phyloP scores from a whole-genome alignment of 1,139 yeast species.

The Sugiyamaella xylanicola region DNA sequence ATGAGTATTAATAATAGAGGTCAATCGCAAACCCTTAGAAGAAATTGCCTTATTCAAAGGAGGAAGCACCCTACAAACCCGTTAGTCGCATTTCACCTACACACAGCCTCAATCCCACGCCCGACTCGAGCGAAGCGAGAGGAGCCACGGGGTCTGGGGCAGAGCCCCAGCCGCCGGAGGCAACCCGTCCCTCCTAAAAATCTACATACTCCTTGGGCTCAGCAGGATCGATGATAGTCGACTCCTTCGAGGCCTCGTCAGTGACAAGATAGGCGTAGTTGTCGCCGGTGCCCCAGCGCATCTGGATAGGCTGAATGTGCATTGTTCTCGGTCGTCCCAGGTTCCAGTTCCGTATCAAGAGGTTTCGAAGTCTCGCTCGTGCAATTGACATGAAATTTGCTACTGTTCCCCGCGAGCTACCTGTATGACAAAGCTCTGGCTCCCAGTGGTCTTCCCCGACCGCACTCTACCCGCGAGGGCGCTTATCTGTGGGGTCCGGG shows the following conservation, averaged over 20 bases:
- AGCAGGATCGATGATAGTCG: constrained; percentile 94
- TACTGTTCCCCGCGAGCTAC: too few relatives aligned
- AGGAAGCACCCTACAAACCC: constrained; percentile 39
- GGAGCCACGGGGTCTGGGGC: constrained; percentile 1
- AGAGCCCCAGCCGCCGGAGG: background rate
- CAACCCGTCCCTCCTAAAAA: background rate
- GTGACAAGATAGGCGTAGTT: constrained; percentile 82
- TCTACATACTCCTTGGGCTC: constrained; percentile 61
- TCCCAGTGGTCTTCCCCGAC: background rate
- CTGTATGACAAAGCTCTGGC: background rate
- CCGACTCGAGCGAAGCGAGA: constrained; percentile 1
- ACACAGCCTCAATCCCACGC: background rate
- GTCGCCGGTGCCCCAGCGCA: constrained; percentile 95
- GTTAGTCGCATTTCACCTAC: background rate
- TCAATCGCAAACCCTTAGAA: constrained; percentile 48
- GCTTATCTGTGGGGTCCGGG: too few relatives aligned
- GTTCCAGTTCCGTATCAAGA: background rate
- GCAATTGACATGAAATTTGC: constrained; percentile 5
- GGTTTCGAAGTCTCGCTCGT: background rate
- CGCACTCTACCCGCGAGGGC: too few relatives aligned
- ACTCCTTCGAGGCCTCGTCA: constrained; percentile 64
- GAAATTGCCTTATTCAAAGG: constrained; percentile 45
- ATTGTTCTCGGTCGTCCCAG: constrained; percentile 46
- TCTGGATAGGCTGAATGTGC: constrained; percentile 81
- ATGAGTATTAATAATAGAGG: constrained; percentile 89